phyloP scores from a whole-genome alignment of 2,329 filamentous ascomycete genomes.

The Pseudopyricularia javanii region DNA sequence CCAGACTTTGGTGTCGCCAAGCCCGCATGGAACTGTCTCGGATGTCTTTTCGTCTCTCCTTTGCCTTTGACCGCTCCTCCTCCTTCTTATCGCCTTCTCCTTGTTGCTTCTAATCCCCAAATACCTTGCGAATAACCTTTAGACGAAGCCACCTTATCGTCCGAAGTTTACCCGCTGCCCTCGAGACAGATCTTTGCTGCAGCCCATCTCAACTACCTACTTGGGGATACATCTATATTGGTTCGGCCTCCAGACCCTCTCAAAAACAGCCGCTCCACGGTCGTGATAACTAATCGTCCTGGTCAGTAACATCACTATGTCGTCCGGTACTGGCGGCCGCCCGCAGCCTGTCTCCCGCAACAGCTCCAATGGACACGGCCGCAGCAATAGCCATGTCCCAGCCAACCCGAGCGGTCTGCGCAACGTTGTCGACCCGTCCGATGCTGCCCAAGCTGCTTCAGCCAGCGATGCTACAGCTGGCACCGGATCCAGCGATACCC shows the following conservation, averaged over 20 bases:
- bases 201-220: too few species aligned
- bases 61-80: not conserved
- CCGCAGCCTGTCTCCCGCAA: not conserved
- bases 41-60: not conserved
- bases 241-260: too few species aligned
- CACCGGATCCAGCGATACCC: constrained; percentile 11
- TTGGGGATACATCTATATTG: too few species aligned
- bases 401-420: constrained; percentile 31
- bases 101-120: not conserved
- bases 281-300: not conserved
- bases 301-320: not conserved
- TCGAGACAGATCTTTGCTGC: not conserved
- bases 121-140: too few species aligned
- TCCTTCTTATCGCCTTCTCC: not conserved
- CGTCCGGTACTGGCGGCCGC: not conserved
- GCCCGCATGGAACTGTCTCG: not conserved
- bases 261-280: too few species aligned
- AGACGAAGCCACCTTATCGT: not conserved
- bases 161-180: not conserved
- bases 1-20: too few species aligned
- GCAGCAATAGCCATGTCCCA: constrained; percentile 22
- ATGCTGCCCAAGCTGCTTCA: not conserved
- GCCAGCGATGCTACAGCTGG: not conserved
- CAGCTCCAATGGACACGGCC: constrained; percentile 4
- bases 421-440: constrained; percentile 13